A percentile compares a stretch with the other conserved stretches of the same genome.
phyloP scores from a whole-genome alignment of 2,329 filamentous ascomycete species.

The Ophiostoma quercus region DNA sequence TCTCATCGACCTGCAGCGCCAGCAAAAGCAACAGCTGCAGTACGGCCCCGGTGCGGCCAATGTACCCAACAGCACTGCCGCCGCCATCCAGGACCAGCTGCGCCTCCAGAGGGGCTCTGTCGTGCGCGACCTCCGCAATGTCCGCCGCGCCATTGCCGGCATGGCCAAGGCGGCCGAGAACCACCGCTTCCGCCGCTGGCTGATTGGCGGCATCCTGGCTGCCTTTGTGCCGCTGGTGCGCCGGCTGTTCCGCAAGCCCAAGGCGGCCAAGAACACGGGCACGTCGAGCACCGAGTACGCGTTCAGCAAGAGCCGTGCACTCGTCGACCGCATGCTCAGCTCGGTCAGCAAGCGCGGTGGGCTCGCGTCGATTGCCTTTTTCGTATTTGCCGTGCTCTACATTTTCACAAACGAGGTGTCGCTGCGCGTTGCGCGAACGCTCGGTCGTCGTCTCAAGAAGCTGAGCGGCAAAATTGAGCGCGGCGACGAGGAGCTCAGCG shows the following conservation, averaged over 20 bases:
- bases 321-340: slow-evolving; percentile 47
- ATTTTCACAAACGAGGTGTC: slow-evolving; percentile 56
- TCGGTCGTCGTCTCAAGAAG: slow-evolving; percentile 46
- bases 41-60: slow-evolving; percentile 28
- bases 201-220: slow-evolving; percentile 49
- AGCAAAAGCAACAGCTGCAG: slow-evolving; percentile 29
- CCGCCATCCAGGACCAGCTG: slow-evolving; percentile 42
- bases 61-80: slow-evolving; percentile 32
- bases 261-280: slow-evolving; percentile 39
- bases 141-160: slow-evolving; percentile 43
- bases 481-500: slow-evolving; percentile 43
- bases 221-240: slow-evolving; percentile 50
- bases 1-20: slow-evolving; percentile 35
- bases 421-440: slow-evolving; percentile 49
- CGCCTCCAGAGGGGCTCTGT: slow-evolving; percentile 40
- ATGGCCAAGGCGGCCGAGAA: slow-evolving; percentile 43
- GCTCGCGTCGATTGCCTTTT: slow-evolving; percentile 47
- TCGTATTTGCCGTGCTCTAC: slow-evolving; percentile 54
- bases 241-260: slow-evolving; percentile 44
- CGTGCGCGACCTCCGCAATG: slow-evolving; percentile 41
- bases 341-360: slow-evolving; percentile 42
- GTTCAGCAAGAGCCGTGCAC: slow-evolving; percentile 46
- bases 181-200: slow-evolving; percentile 49
- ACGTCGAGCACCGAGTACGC: slow-evolving; percentile 48
- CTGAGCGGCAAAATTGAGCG: slow-evolving; percentile 45